Evolutionary conservation across 169 alveolate species (phyloP), one percentile per base, ranked within the genome.

Genomic region (Plasmodium vinckei): DNA sequence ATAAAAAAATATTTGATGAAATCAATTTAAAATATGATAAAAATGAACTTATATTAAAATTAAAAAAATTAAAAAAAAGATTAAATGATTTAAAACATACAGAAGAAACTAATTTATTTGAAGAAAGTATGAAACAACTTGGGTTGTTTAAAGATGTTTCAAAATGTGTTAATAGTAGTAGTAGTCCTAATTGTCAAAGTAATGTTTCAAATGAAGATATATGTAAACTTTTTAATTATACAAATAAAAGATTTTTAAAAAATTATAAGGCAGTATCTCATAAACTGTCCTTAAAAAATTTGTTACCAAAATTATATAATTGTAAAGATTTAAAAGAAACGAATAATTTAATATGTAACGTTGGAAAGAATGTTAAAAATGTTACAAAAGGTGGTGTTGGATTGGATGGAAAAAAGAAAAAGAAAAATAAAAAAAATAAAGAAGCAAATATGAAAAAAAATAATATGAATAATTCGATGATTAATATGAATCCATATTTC

Each of bases 301-400:
- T 77, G 33, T 49, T 77, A 17, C 88, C 88, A 7, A 63, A 77
- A 51, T 51, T 77, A 27, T 77, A 77, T 21, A 77, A 77, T 69
- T 77, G 23, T 19, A 77, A 42, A 25, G 77, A 77, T 56, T 77
- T 63, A 25, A 77, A 77, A 1, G 23, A 39, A 64, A 77, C 77
- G 2, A 64, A 46, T 39, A 63, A 77, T 69, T 42, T 77, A 46
- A 46, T 77, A 51, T 49, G 42, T 19, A 77, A 77, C 17, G 65
- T 77, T 47, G 71, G 65, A 0, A 65, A 51, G 15, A 47, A 15
- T 2, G 51, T 77, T 39, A 19, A 27, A 23, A 77, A 19, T 23
- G 42, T 19, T 10, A 47, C 7, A 49, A 19, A 12, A 6, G 12
- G 0, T 53, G 9, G 13, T 49, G 13, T 49, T 51, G 42, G 23